Conservation (phyloP, 768 basidiomycete genomes). For the Galerina sulciceps region DNA sequence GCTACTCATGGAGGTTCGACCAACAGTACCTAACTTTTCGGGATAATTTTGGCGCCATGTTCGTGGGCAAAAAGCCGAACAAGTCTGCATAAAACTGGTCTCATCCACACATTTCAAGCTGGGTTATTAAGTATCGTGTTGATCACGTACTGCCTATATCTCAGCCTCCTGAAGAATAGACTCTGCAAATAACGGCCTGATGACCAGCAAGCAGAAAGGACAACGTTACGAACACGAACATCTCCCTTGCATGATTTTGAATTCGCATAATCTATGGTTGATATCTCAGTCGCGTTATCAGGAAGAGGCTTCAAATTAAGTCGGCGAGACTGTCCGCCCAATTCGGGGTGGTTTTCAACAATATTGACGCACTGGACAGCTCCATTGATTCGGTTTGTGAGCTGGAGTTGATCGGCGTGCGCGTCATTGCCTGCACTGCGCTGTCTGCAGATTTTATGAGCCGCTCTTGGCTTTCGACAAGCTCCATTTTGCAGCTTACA, state of each 20-base stretch:
- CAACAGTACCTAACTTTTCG: no score
- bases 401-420: slow-evolving; percentile 10
- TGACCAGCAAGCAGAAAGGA: slow-evolving; percentile 14
- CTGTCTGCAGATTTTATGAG: no score
- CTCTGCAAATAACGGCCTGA: slow-evolving; percentile 1
- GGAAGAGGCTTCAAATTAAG: slow-evolving; percentile 11
- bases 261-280: slow-evolving; percentile 22
- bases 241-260: slow-evolving; percentile 23
- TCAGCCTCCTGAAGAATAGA: not conserved
- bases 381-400: slow-evolving; percentile 8
- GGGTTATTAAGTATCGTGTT: no score
- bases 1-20: no score
- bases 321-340: slow-evolving; percentile 13
- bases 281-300: slow-evolving; percentile 2
- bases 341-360: slow-evolving; percentile 16
- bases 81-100: no score
- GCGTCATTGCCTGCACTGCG: slow-evolving; percentile 13
- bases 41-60: no score
- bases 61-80: no score
- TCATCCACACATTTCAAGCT: no score
- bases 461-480: no score
- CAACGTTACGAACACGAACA: slow-evolving; percentile 14
- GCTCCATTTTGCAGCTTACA: no score
- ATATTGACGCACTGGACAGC: slow-evolving; percentile 16
- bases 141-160: no score